Percentiles rank a stretch among this genome's conserved stretches.
Evolutionary conservation across 164 flowering plant genomes (phyloP).

Genomic region (Magnolia kwangsiensis): DNA sequence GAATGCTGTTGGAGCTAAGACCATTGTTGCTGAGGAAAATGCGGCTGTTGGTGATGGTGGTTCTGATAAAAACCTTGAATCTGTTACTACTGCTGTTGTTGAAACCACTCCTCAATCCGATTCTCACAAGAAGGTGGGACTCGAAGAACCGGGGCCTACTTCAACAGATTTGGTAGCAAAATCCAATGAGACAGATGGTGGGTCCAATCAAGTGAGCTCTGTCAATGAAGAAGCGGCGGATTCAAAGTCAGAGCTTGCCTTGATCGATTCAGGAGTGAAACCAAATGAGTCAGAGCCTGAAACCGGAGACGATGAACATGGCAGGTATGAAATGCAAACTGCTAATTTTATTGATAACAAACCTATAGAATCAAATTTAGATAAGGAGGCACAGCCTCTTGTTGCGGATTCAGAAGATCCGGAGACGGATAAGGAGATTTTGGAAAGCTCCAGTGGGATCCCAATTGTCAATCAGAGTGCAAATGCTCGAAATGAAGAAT

Average conservation of each 20-base stretch:
- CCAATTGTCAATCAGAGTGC: background rate
- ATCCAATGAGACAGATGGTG: background rate
- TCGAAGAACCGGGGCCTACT: background rate
- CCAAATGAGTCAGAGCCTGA: slow-evolving; percentile 4
- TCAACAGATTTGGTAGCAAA: background rate
- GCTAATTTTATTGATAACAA: background rate
- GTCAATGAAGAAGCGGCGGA: background rate
- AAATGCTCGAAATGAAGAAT: background rate
- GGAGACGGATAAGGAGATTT: slow-evolving; percentile 5
- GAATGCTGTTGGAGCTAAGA: slow-evolving; percentile 12
- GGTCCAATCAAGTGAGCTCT: background rate
- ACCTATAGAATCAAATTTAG: background rate
- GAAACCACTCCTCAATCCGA: background rate
- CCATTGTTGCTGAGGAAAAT: slow-evolving; percentile 9
- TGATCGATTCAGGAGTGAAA: slow-evolving; percentile 9
- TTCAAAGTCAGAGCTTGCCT: background rate
- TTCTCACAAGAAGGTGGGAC: slow-evolving; percentile 10
- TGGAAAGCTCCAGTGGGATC: background rate
- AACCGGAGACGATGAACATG: background rate
- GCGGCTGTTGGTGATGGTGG: background rate
- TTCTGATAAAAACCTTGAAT: background rate
- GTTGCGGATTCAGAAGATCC: slow-evolving; percentile 11
- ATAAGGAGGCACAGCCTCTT: slow-evolving; percentile 9
- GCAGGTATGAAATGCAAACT: background rate
- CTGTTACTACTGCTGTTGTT: background rate